phyloP scores from a whole-genome alignment of 495 filamentous ascomycete species.

The Aspergillus haitiensis region DNA sequence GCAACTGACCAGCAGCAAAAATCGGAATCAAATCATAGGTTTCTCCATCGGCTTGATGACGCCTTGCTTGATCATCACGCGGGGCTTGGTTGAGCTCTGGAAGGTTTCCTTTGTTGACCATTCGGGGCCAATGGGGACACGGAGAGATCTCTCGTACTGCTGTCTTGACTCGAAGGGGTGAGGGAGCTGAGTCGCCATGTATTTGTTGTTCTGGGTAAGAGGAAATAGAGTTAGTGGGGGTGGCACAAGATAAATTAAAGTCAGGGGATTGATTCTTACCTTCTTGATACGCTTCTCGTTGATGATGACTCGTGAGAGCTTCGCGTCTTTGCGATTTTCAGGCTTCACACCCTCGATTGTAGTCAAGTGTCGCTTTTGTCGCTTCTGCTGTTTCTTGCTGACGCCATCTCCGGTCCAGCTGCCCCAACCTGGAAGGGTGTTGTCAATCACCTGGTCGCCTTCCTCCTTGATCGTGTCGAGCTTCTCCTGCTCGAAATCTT shows the following conservation, averaged over 20 bases:
- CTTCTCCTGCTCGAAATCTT: slow-evolving; percentile 82
- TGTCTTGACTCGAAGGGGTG: slow-evolving; percentile 80
- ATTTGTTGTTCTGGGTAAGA: slow-evolving; percentile 70
- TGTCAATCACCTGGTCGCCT: slow-evolving; percentile 80
- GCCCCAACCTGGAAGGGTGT: slow-evolving; percentile 90
- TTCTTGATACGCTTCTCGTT: slow-evolving; percentile 91
- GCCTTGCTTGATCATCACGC: slow-evolving; percentile 89
- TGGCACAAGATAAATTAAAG: slow-evolving; percentile 4
- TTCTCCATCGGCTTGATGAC: slow-evolving; percentile 86
- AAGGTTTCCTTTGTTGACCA: slow-evolving; percentile 94
- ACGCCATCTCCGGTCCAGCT: slow-evolving; percentile 83
- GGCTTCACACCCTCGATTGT: slow-evolving; percentile 75
- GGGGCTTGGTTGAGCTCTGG: slow-evolving; percentile 85
- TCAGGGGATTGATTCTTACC: slow-evolving; percentile 47
- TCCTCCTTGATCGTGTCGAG: slow-evolving; percentile 69
- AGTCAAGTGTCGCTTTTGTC: slow-evolving; percentile 61
- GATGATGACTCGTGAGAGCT: slow-evolving; percentile 81
- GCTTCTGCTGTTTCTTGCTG: slow-evolving; percentile 60
- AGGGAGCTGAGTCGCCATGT: slow-evolving; percentile 77
- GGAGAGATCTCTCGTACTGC: slow-evolving; percentile 88
- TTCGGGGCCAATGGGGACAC: slow-evolving; percentile 87
- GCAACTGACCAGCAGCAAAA: slow-evolving; percentile 10
- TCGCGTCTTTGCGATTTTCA: slow-evolving; percentile 76
- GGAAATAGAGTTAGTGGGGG: slow-evolving; percentile 31
- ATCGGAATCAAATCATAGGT: slow-evolving; percentile 57